Evolutionary conservation across 176 grass and related monocot genomes (phyloP), one percentile per base, ranked within the genome.

Genomic region (Aegilops bicornis): DNA sequence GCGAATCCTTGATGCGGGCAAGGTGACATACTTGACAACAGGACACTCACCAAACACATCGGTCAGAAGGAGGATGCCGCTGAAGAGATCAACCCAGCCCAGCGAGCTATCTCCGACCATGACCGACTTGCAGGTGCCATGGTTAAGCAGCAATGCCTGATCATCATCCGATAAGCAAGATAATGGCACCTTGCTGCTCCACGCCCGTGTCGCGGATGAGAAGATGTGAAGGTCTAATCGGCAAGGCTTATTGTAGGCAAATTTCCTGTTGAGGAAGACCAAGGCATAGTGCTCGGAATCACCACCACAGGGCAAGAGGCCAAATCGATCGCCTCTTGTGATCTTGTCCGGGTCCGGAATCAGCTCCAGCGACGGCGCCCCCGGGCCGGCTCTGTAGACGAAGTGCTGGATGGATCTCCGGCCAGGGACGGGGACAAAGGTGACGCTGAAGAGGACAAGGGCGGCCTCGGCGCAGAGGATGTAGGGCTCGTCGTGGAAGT

Each of bases 61-160:
- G 6, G 0, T 2, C 13, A 74, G 40, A 1, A 74, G 40, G 15
- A 74, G n/a, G 23, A 74, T 74, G 8, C 39, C 71, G 0, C 71
- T 3, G 40, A 74, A 47, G 71, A 74, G 71, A 74, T 74, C 71
- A 4, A 74, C 71, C 71, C 39, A 74, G 40, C 71, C 71, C 71
- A 74, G 23, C 13, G 40, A 74, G 71, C 20, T 1, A 27, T 7
- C 71, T 16, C 71, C 40, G 3, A 74, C 71, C 71, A 47, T 74
- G 71, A 47, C 45, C n/a, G 23, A 42, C 40, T 74, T 74, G 71
- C n/a, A 16, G 40, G 71, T 74, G 2, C 12, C 71, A 17, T 74
- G 71, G 39, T 14, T 27, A 17, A 27, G 40, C 71, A 74, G 13
- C 40, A 25, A 47, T 47, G 24, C 10, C 6, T 74, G 11, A 16